Evolutionary conservation across 2,329 filamentous ascomycete genomes (phyloP), one percentile per base, ranked within the genome.

Genomic region (Incumbomyces lentus): DNA sequence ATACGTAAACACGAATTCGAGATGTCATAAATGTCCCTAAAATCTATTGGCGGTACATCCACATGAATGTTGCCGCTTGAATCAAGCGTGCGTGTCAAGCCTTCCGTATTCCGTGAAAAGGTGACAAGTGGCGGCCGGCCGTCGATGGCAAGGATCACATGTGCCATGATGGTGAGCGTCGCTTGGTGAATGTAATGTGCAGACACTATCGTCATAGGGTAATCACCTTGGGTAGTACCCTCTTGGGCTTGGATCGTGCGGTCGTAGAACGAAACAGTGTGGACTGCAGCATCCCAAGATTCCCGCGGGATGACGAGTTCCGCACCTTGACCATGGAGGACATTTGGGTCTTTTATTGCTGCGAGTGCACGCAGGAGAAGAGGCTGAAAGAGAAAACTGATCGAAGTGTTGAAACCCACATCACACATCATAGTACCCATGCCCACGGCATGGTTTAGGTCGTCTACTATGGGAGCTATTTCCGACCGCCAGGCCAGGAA

Each of bases 141-240:
- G 42, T 61, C 58, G 12, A 62, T 55, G 0, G 57, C 57, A 35
- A 62, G 47, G 40, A 62, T 47, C 13, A 57, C 58, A 40, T 62
- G 54, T 2, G 59, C 58, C 38, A 62, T 54, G 14, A 62, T 54
- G 16, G 57, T 62, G 32, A 61, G 56, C 1, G 58, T 55, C 2
- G 60, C 60, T 44, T 61, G 56, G 22, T 59, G 58, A 18, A 62
- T 60, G 48, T 62, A 62, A 47, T 61, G 61, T 1, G 59, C 58
- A 7, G 56, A 59, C 47, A 61, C 48, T 38, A 62, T 57, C 6
- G 58, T 60, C 48, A 63, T 58, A 1, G 60, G 60, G 45, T 62
- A 62, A 32, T 57, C 52, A 6, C 59, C 59, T 13, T 52, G 52
- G 10, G 50, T 44, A 2, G 58, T 60, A 18, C 52, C 49, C 38